Conservation (phyloP, 495 filamentous ascomycete genomes). For the Staphylotrichum longicolle region DNA sequence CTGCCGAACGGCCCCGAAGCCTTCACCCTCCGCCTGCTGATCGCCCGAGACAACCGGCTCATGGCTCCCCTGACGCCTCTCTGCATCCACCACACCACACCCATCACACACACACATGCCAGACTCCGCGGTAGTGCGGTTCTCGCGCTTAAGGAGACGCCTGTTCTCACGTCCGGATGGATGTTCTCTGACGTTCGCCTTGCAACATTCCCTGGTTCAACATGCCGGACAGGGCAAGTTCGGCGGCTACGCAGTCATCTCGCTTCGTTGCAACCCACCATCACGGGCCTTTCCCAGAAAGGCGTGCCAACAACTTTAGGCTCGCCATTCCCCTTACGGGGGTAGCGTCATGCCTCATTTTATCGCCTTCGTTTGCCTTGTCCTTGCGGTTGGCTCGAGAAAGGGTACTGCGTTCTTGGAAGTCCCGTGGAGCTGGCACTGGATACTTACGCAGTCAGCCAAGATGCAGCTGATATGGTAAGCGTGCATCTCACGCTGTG, state of each 20-base stretch:
- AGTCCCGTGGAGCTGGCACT: background rate
- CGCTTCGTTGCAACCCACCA: constrained; percentile 16
- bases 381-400: no score
- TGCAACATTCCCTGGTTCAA: constrained; percentile 1
- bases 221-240: background rate
- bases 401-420: background rate
- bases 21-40: background rate
- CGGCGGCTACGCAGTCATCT: constrained; percentile 13
- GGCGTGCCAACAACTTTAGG: background rate
- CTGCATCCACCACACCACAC: background rate
- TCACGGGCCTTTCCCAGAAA: no score
- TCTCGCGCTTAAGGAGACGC: constrained; percentile 8
- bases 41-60: background rate
- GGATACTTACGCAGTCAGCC: no score
- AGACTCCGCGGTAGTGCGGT: constrained; percentile 2
- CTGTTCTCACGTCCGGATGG: no score
- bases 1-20: background rate
- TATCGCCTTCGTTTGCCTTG: no score
- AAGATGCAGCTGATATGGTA: no score
- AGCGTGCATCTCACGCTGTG: no score
- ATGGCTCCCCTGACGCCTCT: background rate
- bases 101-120: background rate
- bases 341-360: no score
- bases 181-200: no score
- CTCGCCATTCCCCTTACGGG: background rate